These are phyloP conservation scores for Moricandia arvensis DNA, from an alignment of 345 rosid species.

Conservation along the genomic window DNA sequence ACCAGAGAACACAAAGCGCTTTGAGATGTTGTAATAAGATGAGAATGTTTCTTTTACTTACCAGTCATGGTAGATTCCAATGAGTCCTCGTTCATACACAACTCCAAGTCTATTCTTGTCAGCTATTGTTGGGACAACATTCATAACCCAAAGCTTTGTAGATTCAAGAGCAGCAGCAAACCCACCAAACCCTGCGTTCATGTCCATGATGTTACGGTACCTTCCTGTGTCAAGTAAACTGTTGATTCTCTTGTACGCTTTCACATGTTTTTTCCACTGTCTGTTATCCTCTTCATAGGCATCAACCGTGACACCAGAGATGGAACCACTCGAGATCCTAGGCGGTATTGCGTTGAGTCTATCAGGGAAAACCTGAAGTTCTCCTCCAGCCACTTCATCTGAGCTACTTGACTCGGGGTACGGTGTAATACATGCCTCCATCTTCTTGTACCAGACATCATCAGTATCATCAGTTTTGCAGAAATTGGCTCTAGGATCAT, in stretches of 20 bases:
- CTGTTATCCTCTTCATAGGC: no score
- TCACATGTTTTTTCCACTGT: slow-evolving; percentile 75
- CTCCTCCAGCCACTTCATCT: slow-evolving; percentile 66
- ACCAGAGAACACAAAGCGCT: background rate
- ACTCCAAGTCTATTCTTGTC: no score
- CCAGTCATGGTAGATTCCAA: no score
- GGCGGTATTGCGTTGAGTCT: slow-evolving; percentile 91
- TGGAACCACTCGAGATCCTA: slow-evolving; percentile 67
- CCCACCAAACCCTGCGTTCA: slow-evolving; percentile 77
- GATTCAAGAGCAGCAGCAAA: slow-evolving; percentile 86
- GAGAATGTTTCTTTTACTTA: background rate
- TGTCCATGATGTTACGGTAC: no score
- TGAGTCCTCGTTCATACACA: no score
- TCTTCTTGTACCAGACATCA: slow-evolving; percentile 96
- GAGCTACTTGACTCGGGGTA: slow-evolving; percentile 62
- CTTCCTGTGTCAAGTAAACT: no score
- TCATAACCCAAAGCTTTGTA: slow-evolving; percentile 50
- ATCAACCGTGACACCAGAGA: no score
- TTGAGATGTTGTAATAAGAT: background rate
- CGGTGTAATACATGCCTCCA: slow-evolving; percentile 84
- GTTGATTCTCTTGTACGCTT: slow-evolving; percentile 68
- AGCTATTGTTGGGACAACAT: no score
- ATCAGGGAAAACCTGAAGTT: slow-evolving; percentile 70
- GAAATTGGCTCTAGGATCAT: no score
- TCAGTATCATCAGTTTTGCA: slow-evolving; percentile 39